phyloP scores from a whole-genome alignment of 352 stramenopile genomes.

The Plasmopara halstedii region DNA sequence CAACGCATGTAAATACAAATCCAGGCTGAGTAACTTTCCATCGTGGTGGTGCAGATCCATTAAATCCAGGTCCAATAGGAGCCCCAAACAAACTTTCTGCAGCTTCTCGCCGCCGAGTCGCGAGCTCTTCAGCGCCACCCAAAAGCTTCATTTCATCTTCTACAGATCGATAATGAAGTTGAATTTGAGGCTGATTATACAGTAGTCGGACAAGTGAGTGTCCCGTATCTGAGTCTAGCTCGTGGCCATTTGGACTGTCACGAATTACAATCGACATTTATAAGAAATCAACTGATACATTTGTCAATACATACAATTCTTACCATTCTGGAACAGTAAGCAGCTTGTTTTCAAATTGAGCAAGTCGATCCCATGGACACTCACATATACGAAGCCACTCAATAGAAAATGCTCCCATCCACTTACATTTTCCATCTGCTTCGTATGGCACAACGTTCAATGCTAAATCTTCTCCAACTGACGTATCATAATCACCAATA shows the following conservation, averaged over 20 bases:
- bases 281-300: no score
- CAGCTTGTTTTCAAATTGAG: constrained; percentile 65
- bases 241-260: constrained; percentile 53
- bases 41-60: constrained; percentile 16
- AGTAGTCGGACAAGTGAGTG: constrained; percentile 68
- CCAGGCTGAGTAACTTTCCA: constrained; percentile 50
- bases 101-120: constrained; percentile 55
- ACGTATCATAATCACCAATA: constrained; percentile 24
- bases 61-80: constrained; percentile 20
- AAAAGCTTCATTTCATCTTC: constrained; percentile 72
- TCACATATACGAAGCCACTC: constrained; percentile 86
- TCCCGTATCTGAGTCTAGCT: constrained; percentile 56
- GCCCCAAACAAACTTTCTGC: constrained; percentile 58
- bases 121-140: constrained; percentile 68
- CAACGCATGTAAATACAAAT: constrained; percentile 80
- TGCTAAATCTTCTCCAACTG: constrained; percentile 43
- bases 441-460: constrained; percentile 50
- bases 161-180: constrained; percentile 74
- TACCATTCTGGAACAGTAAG: constrained; percentile 53
- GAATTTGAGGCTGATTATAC: constrained; percentile 77
- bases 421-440: constrained; percentile 35
- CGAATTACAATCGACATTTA: no score
- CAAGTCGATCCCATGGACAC: constrained; percentile 75
- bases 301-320: no score
- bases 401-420: constrained; percentile 57